Evolutionary conservation across 371 early-diverging fungal species (phyloP), one percentile per base, ranked within the genome.

Genomic region (Haplosporangium sp.): DNA sequence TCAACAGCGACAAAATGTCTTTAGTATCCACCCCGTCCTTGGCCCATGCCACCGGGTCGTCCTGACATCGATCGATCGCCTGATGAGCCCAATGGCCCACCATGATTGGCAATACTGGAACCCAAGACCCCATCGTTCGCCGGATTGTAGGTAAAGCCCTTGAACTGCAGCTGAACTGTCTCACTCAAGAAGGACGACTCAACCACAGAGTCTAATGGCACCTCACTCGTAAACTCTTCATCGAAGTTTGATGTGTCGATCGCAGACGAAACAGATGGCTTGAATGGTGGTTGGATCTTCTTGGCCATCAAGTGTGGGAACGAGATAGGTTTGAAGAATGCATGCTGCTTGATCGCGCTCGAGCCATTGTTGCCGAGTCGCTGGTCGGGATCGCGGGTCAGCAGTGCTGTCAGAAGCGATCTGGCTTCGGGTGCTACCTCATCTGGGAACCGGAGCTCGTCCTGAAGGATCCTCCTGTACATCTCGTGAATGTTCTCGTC

Each of bases 401-500:
- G 82, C 47, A 97, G 82, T 63, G 93, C 92, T 13, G 85, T 86
- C 55, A 96, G 83, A 56, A 97, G 75, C 55, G 89, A 85, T 64
- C 89, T 85, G 9, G 94, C 96, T 40, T 88, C 85, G n/a, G 87
- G 81, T 38, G 91, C 86, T 84, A 95, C 88, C 23, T 94, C 93
- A 40, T 94, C 94, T 11, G 96, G 94, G 86, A 96, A 96, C 60
- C 84, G 82, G 7, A 98, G 83, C 67, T 93, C 92, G 48, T 94
- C 94, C 51, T 91, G 87, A 43, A 98, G 83, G 64, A 98, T 97
- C 83, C 95, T 95, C 63, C 93, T 86, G 83, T 98, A 97, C 96
- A 98, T 97, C 79, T 95, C 95, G 71, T 96, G 94, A 65, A 93
- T 92, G 74, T 97, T 95, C 79, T 97, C 97, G 81, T 95, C 95